Evolutionary conservation across 2,329 filamentous ascomycete genomes (phyloP).

Genomic region (Amylocarpus encephaloides): DNA sequence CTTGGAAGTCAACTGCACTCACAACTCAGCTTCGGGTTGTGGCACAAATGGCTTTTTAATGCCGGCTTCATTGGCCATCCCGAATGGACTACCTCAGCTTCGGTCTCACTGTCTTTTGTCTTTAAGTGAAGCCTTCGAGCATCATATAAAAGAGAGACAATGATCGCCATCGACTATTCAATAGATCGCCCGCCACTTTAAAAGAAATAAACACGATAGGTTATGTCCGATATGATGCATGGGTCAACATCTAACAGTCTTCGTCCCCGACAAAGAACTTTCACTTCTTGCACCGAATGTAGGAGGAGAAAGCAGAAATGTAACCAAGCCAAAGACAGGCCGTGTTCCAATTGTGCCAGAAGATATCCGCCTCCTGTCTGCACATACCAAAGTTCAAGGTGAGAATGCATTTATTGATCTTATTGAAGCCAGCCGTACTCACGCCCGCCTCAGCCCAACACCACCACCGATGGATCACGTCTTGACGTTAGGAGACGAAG

Average conservation of each 20-base stretch:
- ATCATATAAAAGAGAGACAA: constrained; percentile 9
- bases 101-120: constrained; percentile 3
- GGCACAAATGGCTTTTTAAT: constrained; percentile 15
- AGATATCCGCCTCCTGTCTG: constrained; percentile 20
- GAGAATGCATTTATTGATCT: neutral
- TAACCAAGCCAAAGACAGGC: constrained; percentile 24
- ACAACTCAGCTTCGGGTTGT: constrained; percentile 14
- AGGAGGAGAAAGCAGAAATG: constrained; percentile 23
- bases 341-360: constrained; percentile 21
- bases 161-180: constrained; percentile 1
- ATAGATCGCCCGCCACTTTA: neutral
- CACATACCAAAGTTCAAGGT: constrained; percentile 21
- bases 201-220: neutral
- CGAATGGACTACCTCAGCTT: constrained; percentile 9
- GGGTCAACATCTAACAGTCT: constrained; percentile 10
- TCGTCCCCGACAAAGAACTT: constrained; percentile 20
- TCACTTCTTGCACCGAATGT: constrained; percentile 24
- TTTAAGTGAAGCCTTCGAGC: constrained; percentile 8
- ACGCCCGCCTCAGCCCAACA: constrained; percentile 13
- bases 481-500: constrained; percentile 6
- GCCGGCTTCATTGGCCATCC: constrained; percentile 13
- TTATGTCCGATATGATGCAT: constrained; percentile 20
- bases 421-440: neutral
- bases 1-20: constrained; percentile 7
- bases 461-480: constrained; percentile 11